phyloP scores from a whole-genome alignment of 2,329 filamentous ascomycete genomes.

The Talaromyces sp. region DNA sequence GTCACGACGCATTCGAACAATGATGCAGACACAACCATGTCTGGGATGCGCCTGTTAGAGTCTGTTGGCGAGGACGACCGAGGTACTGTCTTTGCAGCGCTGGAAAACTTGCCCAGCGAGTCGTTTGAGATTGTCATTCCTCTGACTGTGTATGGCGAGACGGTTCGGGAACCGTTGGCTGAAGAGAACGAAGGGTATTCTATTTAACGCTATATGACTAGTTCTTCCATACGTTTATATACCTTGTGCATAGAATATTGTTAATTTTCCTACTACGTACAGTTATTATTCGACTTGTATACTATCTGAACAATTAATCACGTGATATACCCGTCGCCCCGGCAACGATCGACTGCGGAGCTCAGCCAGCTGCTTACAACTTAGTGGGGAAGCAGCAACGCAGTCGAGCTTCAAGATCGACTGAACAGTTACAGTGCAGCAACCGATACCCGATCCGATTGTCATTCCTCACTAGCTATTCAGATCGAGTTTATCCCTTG shows the following conservation, averaged over 20 bases:
- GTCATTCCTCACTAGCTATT: not conserved
- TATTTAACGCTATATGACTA: constrained; percentile 22
- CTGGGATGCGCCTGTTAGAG: constrained; percentile 59
- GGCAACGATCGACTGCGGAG: not conserved
- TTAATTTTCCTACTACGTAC: not conserved
- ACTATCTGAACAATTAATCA: not conserved
- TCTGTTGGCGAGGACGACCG: constrained; percentile 73
- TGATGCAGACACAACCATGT: constrained; percentile 31
- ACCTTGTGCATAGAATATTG: not conserved
- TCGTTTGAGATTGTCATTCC: constrained; percentile 88
- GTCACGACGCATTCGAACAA: constrained; percentile 61
- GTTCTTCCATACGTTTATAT: not conserved
- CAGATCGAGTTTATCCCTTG: too few relatives aligned
- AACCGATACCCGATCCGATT: not conserved
- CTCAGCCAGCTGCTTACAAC: not conserved
- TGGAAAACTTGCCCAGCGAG: constrained; percentile 73
- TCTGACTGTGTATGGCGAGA: constrained; percentile 66
- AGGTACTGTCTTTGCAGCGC: constrained; percentile 68
- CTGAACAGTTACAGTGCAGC: not conserved
- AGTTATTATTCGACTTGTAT: not conserved
- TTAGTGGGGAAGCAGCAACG: not conserved
- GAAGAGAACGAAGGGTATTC: constrained; percentile 36
- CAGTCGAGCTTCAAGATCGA: not conserved
- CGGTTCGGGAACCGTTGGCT: constrained; percentile 37
- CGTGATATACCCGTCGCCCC: not conserved